Evolutionary conservation across 805 yeast species (phyloP), one percentile per base, ranked within the genome.

Genomic region (Barnettozyma pratensis): DNA sequence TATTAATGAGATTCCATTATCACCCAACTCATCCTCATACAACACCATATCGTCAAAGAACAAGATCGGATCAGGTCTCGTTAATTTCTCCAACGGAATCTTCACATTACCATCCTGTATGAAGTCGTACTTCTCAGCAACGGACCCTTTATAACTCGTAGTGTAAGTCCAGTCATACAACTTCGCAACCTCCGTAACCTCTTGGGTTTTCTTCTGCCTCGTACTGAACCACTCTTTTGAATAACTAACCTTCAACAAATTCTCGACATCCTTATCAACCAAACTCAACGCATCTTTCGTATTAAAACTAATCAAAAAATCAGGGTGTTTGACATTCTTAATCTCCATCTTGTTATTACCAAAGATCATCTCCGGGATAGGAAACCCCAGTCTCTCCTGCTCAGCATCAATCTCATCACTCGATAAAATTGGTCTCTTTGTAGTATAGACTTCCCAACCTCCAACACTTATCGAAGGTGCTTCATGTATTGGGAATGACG

Each of bases 161-260:
- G 96, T 79, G 63, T 94, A 94, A 0, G 99, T 92, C 99, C 99
- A 94, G 69, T 94, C 99, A 63, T 81, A 94, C 2, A 96, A 94
- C 57, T 85, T 85, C 44, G 84, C 79, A 35, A 85, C 78, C 41
- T 85, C 78, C 60, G 73, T 65, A 47, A 82, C 74, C 61, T 75
- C 64, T 61, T 74, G 72, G 28, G 58, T 61, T 32, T 59, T 58
- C 52, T 54, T 67, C 51, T 54, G 64, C 53, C 63, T 66, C 49
- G 60, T 60, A 48, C 55, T 56, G 49, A 77, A 71, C 98, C 98
- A 94, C 54, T 85, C 87, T 48, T 86, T 74, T 5, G 97, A 88
- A 67, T 92, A 89, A 7, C 96, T 82, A 8, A 92, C 98, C 53
- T 85, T 75, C 6, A 84, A 65, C 37, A 79, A 56, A n/a, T 70